Evolutionary conservation across 2,329 filamentous ascomycete genomes (phyloP), one percentile per base, ranked within the genome.

Genomic region (Botrytis sinoallii): DNA sequence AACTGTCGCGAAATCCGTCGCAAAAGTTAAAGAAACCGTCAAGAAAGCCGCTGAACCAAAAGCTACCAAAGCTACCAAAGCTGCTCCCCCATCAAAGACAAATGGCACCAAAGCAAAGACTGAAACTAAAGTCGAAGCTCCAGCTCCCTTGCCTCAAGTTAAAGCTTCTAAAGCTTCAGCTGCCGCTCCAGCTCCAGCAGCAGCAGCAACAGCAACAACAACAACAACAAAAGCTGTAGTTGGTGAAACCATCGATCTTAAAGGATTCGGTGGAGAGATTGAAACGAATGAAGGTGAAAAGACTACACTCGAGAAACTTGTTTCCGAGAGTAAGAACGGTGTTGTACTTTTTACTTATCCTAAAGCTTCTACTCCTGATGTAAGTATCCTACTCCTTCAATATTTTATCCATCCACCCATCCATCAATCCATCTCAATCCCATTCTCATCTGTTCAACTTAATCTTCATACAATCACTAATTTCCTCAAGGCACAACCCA

Each of bases 331-430:
- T 87, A 91, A 93, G 84, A 87, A 88, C 52, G 96, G 95, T 40
- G 92, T 98, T 61, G 93, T 97, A 48, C 85, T 98, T 44, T 98
- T 99, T 83, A 98, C 95, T 46, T 98, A 98, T 81, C 96, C 96
- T 74, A 97, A 93, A 84, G 96, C 96, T 20, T 96, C 92, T 42
- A 99, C 96, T 35, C 93, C 94, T 55, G 95, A 76, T 98, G 95
- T 97, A 90, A 89, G 93, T 70, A 38, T 40, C 25, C 12, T 4
- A 32, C 14, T 57, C 52, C 52, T 29, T 29, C n/a, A 40, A 44
- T 10, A 35, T 29, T 40, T 40, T 16, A 44, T 52, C 22, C 22
- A 52, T 52, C 22, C n/a, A 55, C 18, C n/a, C 6, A 55, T 38
- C 35, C 67, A n/a, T 35, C 44, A n/a, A 22, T 63, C n/a, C 42